Evolutionary conservation across 2,329 filamentous ascomycete genomes (phyloP), one percentile per base, ranked within the genome.

Genomic region (Cordyceps cicadae): DNA sequence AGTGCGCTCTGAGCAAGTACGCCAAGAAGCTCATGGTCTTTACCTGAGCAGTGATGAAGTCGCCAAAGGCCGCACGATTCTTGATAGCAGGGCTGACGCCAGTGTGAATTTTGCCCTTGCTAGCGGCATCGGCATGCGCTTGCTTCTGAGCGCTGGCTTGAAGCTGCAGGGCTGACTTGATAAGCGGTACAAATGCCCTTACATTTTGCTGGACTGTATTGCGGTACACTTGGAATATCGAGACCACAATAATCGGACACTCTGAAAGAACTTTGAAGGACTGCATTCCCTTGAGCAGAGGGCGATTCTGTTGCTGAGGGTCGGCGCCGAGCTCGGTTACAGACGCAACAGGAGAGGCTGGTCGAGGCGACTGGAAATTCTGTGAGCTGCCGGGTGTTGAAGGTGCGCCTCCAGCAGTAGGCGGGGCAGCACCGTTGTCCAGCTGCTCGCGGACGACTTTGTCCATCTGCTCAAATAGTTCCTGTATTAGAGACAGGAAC

Each of bases 1-100:
- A 87, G 72, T 97, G 96, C 53, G 95, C 88, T 49, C 94, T 81
- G 14, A 99, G 81, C 0, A 99, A 77, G 70, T 97, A 99, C 1
- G 95, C 95, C 66, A 99, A 74, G 69, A 99, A 99, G 69, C 92
- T 97, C 93, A 99, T 97, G 0, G 93, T 97, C 79, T 99, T 97
- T 17, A 99, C 94, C 72, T 99, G 95, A 1, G 93, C 92, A 0
- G 92, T 97, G 65, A 99, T 95, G 66, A 97, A 96, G 68, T 99
- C 95, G 41, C 93, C 94, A 76, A 97, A 99, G 0, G 92, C 93
- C 14, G 89, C 89, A 61, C 92, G 83, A 68, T 97, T 96, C 75
- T 91, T 93, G 70, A 99, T 97, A 62, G 91, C 89, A 53, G 89
- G 89, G 75, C 91, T 96, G 58, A 99, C 90, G 2, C 94, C 93